These are phyloP conservation scores for Hypomontagnella monticulosa DNA, from an alignment of 495 filamentous ascomycete species.

Conservation along the genomic window DNA sequence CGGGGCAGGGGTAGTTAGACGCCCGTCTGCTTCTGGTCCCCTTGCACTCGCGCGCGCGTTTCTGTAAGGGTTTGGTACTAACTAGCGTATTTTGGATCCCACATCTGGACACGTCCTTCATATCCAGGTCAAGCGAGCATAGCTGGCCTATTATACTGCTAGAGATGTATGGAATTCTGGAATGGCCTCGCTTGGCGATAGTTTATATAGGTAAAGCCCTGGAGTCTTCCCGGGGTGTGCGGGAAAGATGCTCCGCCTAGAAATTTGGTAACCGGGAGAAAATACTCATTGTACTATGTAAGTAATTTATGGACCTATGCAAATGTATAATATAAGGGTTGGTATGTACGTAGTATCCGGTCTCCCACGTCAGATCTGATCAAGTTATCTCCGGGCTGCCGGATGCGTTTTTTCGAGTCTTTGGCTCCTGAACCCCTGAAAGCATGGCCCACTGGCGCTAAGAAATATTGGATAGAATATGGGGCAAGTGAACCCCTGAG, in stretches of 20 bases:
- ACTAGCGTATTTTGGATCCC: constrained; percentile 1
- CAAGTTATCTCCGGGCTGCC: constrained; percentile 40
- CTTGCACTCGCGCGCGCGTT: constrained; percentile 8
- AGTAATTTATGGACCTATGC: constrained; percentile 5
- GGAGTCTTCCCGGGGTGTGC: too few relatives aligned
- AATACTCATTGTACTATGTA: background rate
- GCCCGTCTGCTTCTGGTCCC: too few relatives aligned
- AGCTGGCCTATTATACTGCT: background rate
- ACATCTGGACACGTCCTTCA: background rate
- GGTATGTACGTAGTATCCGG: constrained; percentile 20
- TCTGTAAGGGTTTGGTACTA: background rate
- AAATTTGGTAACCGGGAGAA: background rate
- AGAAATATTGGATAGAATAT: constrained; percentile 35
- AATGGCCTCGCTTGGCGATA: too few relatives aligned
- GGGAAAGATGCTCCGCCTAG: constrained; percentile 16
- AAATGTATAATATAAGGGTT: constrained; percentile 36
- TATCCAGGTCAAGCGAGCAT: background rate
- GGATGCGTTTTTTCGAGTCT: constrained; percentile 17
- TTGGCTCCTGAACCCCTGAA: constrained; percentile 29
- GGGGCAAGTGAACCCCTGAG: constrained; percentile 33
- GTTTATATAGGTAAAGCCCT: too few relatives aligned
- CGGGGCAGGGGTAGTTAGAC: background rate
- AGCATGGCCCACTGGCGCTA: constrained; percentile 16
- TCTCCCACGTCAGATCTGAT: constrained; percentile 41
- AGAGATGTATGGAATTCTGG: background rate